Base-by-base conservation (phyloP, 441 rosid genomes). In the Bruguiera hainesii region DNA sequence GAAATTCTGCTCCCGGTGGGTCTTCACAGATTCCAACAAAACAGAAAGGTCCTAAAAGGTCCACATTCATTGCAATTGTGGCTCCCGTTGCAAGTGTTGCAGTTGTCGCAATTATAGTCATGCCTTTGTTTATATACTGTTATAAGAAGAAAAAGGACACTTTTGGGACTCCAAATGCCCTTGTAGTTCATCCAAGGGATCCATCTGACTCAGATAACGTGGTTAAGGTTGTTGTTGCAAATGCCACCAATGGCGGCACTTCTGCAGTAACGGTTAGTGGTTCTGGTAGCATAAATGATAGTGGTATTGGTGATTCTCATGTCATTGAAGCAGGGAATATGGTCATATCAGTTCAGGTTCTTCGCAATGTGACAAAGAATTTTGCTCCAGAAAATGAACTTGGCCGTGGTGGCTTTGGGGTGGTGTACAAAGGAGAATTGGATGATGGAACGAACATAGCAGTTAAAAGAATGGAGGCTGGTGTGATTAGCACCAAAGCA, bases 381-480 rank as follows among this genome's bases (percentile, higher is more conserved):
- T 88, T 88, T 60, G 80, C 88, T 25, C 65, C 87, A 0, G 85
- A 86, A 65, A 88, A 86, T 69, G 90, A 86, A 79, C 89, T 88
- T 58, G 90, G 90, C 11, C 90, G 90, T 7, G 93, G 93, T 58
- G 93, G 93, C 26, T 88, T 88, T 62, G 93, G 93, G 31, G 93
- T 84, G 28, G 93, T 88, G 59, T 88, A 88, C 35, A 86, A 86
- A 63, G 91, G 95, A 60, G 89, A 85, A 28, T 67, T 89, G n/a
- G 86, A 84, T 15, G 90, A 84, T 42, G 93, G 93, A 69, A 86
- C 90, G 21, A 75, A 75, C 66, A 88, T 88, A 57, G 93, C 93
- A 1, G 93, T 88, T 60, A 88, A 88, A 82, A 79, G 93, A 78
- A 88, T 88, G 93, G 93, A 88, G 70, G 75, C 83, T 19, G 82